Evolutionary conservation across 2,329 filamentous ascomycete genomes (phyloP), one percentile per base, ranked within the genome.

Genomic region (Colletotrichum tofieldiae): DNA sequence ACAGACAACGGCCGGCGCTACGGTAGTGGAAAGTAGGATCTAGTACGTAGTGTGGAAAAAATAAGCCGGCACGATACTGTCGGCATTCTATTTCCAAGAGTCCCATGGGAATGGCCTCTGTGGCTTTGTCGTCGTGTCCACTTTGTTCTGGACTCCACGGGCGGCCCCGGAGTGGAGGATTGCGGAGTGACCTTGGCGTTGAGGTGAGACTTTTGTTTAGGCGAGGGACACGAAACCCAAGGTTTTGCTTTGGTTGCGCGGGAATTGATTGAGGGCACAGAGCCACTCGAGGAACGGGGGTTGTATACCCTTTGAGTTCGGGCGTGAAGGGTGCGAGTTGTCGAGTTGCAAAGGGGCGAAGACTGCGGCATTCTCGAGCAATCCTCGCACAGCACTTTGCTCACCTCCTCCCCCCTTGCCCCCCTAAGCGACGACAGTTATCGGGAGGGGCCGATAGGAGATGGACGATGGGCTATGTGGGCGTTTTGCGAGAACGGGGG

Each of bases 1-100:
- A 55, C 47, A 71, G 35, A 47, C 37, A 7, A 62, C 20, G 43
- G 37, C 14, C 49, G 64, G 49, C 61, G 49, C 41, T 37, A 29
- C 7, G 43, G 41, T 37, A 2, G 58, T n/a, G 29, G 39, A n/a
- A 35, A 51, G 41, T 63, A 52, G 58, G 37, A 59, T 29, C 35
- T 26, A 52, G 65, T 51, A 59, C 7, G 54, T 54, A 55, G 65
- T 65, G 32, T 37, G 41, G 35, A 20, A 23, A 39, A 51, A 39
- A 9, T 1, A 35, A 63, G 47, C 47, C 11, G 65, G 43, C 54
- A 54, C 47, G 35, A 39, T 45, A 9, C 26, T 16, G 45, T 64
- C 51, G 59, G 43, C n/a, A 47, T 71, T 51, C 14, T 49, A 12
- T 16, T 14, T 9, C 26, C 3, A 39, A 43, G 45, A 8, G 9